A percentile compares a stretch with the other conserved stretches of the same genome.
Evolutionary conservation across 768 basidiomycete species (phyloP).

Genomic region (Amyloporia xantha): DNA sequence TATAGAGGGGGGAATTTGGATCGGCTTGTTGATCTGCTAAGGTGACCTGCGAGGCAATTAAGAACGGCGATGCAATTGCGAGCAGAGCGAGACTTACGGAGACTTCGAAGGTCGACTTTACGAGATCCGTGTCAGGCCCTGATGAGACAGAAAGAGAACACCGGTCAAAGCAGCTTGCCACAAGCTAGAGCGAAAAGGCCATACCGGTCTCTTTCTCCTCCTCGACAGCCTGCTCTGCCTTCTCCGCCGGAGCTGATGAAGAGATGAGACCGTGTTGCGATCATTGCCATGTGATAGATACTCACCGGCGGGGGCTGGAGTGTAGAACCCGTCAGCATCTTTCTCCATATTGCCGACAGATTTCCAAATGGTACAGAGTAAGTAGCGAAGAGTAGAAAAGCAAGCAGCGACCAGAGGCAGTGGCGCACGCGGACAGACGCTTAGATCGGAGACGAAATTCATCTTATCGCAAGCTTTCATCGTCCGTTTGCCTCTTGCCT

Average conservation of each 20-base stretch:
- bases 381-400: not conserved
- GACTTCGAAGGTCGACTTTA: conserved; percentile 80
- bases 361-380: not conserved
- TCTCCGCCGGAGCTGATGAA: not conserved
- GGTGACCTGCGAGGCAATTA: conserved; percentile 59
- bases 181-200: not conserved
- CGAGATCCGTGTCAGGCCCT: conserved; percentile 41
- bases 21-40: conserved; percentile 94
- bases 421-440: not conserved
- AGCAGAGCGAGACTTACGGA: conserved; percentile 41
- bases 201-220: conserved; percentile 9
- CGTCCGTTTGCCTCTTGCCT: not conserved
- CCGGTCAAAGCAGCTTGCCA: not conserved
- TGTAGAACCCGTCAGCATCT: conserved; percentile 78
- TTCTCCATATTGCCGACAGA: conserved; percentile 45
- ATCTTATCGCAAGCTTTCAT: conserved; percentile 13
- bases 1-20: conserved; percentile 92
- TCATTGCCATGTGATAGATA: too few relatives aligned
- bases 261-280: conserved; percentile 1
- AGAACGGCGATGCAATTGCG: not conserved
- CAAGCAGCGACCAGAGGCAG: not conserved
- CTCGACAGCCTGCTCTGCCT: not conserved
- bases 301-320: conserved; percentile 42
- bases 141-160: conserved; percentile 2
- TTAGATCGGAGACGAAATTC: conserved; percentile 14